Base-by-base conservation (phyloP, 1,284 basidiomycete genomes). In the Phlebopus sp. region DNA sequence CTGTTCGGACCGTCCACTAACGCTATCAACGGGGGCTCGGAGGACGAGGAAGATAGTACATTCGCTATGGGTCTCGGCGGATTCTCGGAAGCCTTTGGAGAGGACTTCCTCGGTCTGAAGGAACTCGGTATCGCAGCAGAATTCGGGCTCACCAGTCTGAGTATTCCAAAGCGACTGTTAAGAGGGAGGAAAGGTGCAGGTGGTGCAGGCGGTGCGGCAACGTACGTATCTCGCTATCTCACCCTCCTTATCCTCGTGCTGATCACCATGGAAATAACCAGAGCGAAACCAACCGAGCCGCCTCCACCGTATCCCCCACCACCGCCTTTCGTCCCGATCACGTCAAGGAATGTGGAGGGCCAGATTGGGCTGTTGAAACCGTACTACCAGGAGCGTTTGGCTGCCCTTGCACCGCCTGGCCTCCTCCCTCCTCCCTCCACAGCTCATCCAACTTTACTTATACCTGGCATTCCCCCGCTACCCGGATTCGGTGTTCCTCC, bases 71-170 rank as follows among this genome's bases (percentile, higher is more conserved):
- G 94, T 46, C 19, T 66, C 56, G 63, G 63, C n/a, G 86, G 89
- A 55, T 95, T 95, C 66, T 87, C 92, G 0, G 90, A 92, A 46
- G 78, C 84, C 18, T 77, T 96, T 14, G 94, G 93, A 31, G 94
- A 97, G 59, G 95, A 98, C 68, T 97, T 94, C 69, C 81, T 98
- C 29, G 95, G 94, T 15, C 76, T 97, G 25, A 79, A 82, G 46
- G 92, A 91, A 62, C 71, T 95, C 36, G 95, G 95, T 17, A 90
- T 98, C 48, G 92, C 93, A 42, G 77, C 79, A 37, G 95, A 97
- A 64, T 76, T 91, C 46, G 91, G 92, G n/a, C 69, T 95, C 53
- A 77, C 83, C 1, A 86, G 78, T 52, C 75, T 97, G 42, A 80
- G 77, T 10, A 79, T 97, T 15, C 95, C 95, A 5, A 85, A 84